These are phyloP conservation scores for Suhomyces bolitotheri DNA, from an alignment of 1,139 yeast genomes.

Conservation along the genomic window DNA sequence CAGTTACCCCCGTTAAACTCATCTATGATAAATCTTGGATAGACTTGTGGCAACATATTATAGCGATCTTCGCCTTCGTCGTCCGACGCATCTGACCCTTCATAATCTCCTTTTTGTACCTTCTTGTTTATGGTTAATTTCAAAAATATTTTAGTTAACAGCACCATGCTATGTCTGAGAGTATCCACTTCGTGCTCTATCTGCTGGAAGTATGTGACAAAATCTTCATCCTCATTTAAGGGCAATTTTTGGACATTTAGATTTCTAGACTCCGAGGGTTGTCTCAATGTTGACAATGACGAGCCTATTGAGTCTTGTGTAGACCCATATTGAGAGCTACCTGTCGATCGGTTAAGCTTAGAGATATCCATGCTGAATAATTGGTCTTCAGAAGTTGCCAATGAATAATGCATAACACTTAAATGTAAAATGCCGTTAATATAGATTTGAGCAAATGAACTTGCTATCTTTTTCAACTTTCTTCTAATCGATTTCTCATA, in stretches of 20 bases:
- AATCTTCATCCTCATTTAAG: constrained; percentile 13
- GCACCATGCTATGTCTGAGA: constrained; percentile 34
- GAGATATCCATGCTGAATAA: constrained; percentile 36
- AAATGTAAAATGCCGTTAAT: constrained; percentile 59
- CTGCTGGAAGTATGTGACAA: constrained; percentile 33
- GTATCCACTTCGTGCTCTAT: constrained; percentile 38
- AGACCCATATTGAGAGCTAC: constrained; percentile 12
- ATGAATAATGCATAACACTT: constrained; percentile 38
- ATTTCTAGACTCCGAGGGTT: constrained; percentile 13
- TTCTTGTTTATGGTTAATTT: constrained; percentile 36
- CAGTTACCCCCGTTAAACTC: constrained; percentile 75
- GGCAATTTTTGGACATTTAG: constrained; percentile 10
- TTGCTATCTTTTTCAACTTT: constrained; percentile 51
- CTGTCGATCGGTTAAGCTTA: constrained; percentile 33
- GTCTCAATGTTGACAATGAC: constrained; percentile 28
- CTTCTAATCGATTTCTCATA: constrained; percentile 47
- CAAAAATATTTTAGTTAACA: constrained; percentile 30
- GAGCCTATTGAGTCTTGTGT: constrained; percentile 24
- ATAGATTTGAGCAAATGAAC: constrained; percentile 58
- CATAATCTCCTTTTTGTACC: constrained; percentile 38
- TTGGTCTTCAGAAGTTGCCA: constrained; percentile 26
- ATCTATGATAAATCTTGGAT: constrained; percentile 64
- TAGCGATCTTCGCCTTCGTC: constrained; percentile 38
- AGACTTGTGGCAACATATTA: constrained; percentile 57
- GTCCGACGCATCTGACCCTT: constrained; percentile 40